phyloP scores from a whole-genome alignment of 495 filamentous ascomycete species.

The Aspergillus haitiensis region DNA sequence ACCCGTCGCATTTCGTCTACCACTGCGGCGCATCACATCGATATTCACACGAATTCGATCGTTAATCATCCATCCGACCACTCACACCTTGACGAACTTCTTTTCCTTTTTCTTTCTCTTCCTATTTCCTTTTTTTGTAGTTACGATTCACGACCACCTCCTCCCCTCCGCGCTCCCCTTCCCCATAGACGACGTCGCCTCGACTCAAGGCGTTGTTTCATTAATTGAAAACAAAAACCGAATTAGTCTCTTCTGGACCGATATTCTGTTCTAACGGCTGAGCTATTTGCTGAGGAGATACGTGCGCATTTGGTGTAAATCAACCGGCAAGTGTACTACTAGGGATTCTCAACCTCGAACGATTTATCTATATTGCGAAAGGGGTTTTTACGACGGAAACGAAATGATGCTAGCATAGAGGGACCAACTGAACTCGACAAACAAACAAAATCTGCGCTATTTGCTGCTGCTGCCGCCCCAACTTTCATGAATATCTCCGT shows the following conservation, averaged over 20 bases:
- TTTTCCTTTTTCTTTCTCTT: slow-evolving; percentile 36
- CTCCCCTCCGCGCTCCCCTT: slow-evolving; percentile 33
- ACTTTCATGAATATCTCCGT: neutral
- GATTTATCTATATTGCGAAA: slow-evolving; percentile 9
- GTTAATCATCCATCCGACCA: slow-evolving; percentile 30
- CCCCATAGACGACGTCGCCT: slow-evolving; percentile 1
- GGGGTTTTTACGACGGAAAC: slow-evolving; percentile 15
- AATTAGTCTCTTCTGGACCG: slow-evolving; percentile 9
- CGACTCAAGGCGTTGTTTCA: slow-evolving; percentile 17
- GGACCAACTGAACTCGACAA: slow-evolving; percentile 13
- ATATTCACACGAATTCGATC: slow-evolving; percentile 27
- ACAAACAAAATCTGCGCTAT: slow-evolving; percentile 15
- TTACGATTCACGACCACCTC: slow-evolving; percentile 43
- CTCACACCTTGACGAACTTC: slow-evolving; percentile 31
- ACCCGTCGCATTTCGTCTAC: slow-evolving; percentile 17
- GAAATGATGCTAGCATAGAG: slow-evolving; percentile 34
- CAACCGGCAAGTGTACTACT: neutral
- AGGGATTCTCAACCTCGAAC: slow-evolving; percentile 6
- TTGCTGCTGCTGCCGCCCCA: slow-evolving; percentile 2
- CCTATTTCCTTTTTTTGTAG: slow-evolving; percentile 28
- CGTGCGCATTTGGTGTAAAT: slow-evolving; percentile 15
- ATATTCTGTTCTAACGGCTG: neutral
- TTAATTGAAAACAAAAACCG: slow-evolving; percentile 21
- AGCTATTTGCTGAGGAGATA: slow-evolving; percentile 8
- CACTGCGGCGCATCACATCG: slow-evolving; percentile 24